Base-by-base conservation (phyloP, 768 basidiomycete species). In the Trametes cingulata region DNA sequence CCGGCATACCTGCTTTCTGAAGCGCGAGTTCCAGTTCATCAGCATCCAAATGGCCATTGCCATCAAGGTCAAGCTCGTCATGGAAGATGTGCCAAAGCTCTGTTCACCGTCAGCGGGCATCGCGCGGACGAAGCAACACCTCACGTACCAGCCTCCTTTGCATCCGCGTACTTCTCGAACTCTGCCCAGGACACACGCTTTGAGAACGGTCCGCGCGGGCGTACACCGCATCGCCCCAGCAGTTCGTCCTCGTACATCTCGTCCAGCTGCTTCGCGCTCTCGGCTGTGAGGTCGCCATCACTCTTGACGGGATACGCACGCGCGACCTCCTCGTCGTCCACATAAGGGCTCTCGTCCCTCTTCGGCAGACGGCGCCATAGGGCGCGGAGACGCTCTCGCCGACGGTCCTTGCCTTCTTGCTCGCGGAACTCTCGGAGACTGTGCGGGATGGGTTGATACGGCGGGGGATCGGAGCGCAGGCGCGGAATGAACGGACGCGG, bases 1-100 rank as follows among this genome's bases (percentile, higher is more conserved):
- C 56, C 53, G 46, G 69, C 75, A 62, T 63, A 91, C 93, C 91
- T 69, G 91, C 87, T 72, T 87, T 85, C 52, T 76, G 73, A 45
- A 96, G 75, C 3, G 88, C 87, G n/a, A 77, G 65, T 39, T 77
- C 70, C 58, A 90, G 75, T 67, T 90, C 89, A 15, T 76, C 73
- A 8, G 82, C 77, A 68, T 95, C 93, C 29, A 97, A 72, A 56
- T 82, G 84, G 8, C 93, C 94, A 73, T 97, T 92, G 25, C 90
- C 83, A 68, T 97, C 93, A 61, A 93, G 77, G 76, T 96, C 95
- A 49, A 97, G 82, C 67, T 95, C 90, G 69, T 93, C 81, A 64
- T 92, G 91, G 74, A 97, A 97, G 56, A 95, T 86, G 51, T 84
- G 79, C 95, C 95, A 97, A 20, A 97, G 79, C 73, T 96, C 94